Evolutionary conservation across 495 filamentous ascomycete genomes (phyloP).

Genomic region (Achaetomiella virescens): DNA sequence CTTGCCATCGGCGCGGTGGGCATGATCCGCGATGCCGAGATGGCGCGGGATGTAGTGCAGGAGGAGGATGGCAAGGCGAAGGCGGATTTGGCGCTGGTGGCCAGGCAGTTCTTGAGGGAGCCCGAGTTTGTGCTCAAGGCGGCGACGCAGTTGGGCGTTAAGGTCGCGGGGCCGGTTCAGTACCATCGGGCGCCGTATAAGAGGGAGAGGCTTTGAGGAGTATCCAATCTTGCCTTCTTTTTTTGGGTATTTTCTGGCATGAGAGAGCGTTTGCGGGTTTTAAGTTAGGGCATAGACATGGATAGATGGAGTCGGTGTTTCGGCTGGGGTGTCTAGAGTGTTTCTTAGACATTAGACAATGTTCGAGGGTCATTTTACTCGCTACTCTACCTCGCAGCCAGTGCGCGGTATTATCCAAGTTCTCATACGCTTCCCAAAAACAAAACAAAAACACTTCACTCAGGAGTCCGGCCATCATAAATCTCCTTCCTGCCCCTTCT

Average conservation of each 20-base stretch:
- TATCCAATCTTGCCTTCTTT: background rate
- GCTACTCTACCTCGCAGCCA: too few species aligned
- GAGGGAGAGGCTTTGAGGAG: background rate
- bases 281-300: too few species aligned
- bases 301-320: too few species aligned
- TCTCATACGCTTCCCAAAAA: background rate
- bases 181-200: conserved; percentile 29
- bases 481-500: background rate
- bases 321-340: too few species aligned
- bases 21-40: conserved; percentile 56
- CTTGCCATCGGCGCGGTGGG: conserved; percentile 69
- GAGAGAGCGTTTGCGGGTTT: background rate
- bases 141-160: conserved; percentile 54
- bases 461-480: background rate
- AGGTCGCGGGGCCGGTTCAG: conserved; percentile 51
- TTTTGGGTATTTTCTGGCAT: background rate
- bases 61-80: conserved; percentile 42
- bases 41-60: conserved; percentile 53
- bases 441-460: background rate
- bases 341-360: too few species aligned
- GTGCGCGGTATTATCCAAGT: background rate
- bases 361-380: too few species aligned
- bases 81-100: conserved; percentile 60
- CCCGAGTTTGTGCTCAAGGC: conserved; percentile 59
- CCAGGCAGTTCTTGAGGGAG: conserved; percentile 59